Evolutionary conservation across 306 rosid genomes (phyloP).

Genomic region (Canavalia gladiata): DNA sequence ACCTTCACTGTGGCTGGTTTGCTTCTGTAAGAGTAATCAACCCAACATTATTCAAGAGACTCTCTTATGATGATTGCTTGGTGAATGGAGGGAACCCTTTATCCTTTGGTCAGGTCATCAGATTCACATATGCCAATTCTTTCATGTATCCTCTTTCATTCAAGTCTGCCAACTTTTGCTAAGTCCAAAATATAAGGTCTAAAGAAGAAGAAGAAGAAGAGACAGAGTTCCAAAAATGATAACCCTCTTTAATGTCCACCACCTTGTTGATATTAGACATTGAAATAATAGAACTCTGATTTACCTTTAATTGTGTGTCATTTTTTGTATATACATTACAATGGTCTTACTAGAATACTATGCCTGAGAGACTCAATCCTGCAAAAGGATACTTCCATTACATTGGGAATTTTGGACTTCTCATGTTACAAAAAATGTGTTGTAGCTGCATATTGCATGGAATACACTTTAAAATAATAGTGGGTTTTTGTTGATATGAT

Average conservation of each 20-base stretch:
- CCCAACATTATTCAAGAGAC: conserved; percentile 69
- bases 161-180: conserved; percentile 71
- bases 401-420: neutral
- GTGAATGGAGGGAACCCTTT: conserved; percentile 71
- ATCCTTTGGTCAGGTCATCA: conserved; percentile 55
- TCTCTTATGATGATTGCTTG: conserved; percentile 72
- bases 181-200: conserved; percentile 30
- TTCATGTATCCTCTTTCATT: conserved; percentile 69
- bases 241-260: neutral
- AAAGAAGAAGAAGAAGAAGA: conserved; percentile 1
- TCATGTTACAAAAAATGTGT: conserved; percentile 38
- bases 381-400: conserved; percentile 3
- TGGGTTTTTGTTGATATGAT: neutral
- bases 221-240: conserved; percentile 33
- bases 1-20: conserved; percentile 82
- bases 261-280: conserved; percentile 35
- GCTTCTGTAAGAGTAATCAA: conserved; percentile 70
- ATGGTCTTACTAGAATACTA: neutral
- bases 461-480: neutral
- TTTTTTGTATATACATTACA: conserved; percentile 9
- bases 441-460: conserved; percentile 42
- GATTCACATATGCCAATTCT: conserved; percentile 74
- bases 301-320: neutral
- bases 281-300: conserved; percentile 1
- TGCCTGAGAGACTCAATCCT: neutral